Percentiles rank a stretch among this genome's conserved stretches.
Conservation (phyloP, 2,329 filamentous ascomycete genomes). For the Tolypocladium amazonense region DNA sequence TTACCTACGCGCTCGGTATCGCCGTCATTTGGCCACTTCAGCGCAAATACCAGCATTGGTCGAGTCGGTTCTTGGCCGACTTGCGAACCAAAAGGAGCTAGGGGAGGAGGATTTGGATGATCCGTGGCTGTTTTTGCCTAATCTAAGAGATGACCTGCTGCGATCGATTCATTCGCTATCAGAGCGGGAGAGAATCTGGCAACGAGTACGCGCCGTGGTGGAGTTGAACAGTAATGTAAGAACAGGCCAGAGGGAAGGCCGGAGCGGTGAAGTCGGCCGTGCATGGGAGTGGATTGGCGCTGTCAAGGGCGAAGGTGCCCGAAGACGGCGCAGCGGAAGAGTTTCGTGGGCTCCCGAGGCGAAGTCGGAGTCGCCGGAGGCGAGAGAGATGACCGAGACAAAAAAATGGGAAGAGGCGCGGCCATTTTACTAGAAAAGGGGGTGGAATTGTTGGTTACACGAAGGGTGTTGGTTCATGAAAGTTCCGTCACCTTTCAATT, state of each 20-base stretch:
- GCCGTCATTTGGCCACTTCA: conserved; percentile 52
- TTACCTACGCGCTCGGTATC: conserved; percentile 56
- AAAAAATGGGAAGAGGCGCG: conserved; percentile 32
- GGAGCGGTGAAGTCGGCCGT: conserved; percentile 53
- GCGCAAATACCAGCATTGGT: conserved; percentile 75
- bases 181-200: conserved; percentile 75
- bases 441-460: not conserved
- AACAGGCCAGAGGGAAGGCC: conserved; percentile 56
- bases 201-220: conserved; percentile 70
- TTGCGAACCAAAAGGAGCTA: conserved; percentile 76
- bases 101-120: conserved; percentile 60
- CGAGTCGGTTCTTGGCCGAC: conserved; percentile 68
- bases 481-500: not conserved
- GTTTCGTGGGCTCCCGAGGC: conserved; percentile 33
- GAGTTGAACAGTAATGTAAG: conserved; percentile 92
- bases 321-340: conserved; percentile 41
- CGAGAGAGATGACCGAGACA: conserved; percentile 12
- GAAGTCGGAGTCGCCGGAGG: conserved; percentile 20
- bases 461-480: not conserved
- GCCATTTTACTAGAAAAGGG: conserved; percentile 25
- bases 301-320: conserved; percentile 30
- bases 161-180: conserved; percentile 67
- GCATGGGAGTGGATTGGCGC: conserved; percentile 64
- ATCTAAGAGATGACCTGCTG: conserved; percentile 84
- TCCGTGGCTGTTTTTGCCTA: conserved; percentile 74